These are phyloP conservation scores for Globisporangium solare DNA, from an alignment of 352 stramenopile species.

Conservation along the genomic window DNA sequence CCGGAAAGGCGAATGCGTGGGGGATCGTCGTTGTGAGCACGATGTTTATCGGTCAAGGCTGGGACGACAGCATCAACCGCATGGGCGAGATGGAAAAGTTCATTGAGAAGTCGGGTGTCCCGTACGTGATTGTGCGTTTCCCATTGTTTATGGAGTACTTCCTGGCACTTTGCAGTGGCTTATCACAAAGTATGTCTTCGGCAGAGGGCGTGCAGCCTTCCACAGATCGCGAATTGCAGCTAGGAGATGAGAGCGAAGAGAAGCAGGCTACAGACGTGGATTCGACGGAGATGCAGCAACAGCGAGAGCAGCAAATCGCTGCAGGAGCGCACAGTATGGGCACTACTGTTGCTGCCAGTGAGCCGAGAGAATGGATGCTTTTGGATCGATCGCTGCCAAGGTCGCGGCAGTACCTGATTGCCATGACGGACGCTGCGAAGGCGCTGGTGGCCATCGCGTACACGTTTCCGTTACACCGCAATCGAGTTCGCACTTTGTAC, in stretches of 20 bases:
- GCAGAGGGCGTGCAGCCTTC: no score
- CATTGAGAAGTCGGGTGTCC: slow-evolving; percentile 50
- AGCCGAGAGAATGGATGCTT: slow-evolving; percentile 27
- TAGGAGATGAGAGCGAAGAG: no score
- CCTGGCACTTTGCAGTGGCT: slow-evolving; percentile 28
- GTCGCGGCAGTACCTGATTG: slow-evolving; percentile 47
- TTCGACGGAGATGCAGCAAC: no score
- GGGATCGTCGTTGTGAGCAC: slow-evolving; percentile 71
- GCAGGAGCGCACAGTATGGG: background rate
- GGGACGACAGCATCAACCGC: slow-evolving; percentile 41
- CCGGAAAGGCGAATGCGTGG: slow-evolving; percentile 47
- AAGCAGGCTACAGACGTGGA: no score
- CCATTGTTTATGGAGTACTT: slow-evolving; percentile 85
- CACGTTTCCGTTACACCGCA: slow-evolving; percentile 53
- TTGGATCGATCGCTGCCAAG: slow-evolving; percentile 35
- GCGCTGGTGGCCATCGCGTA: slow-evolving; percentile 40
- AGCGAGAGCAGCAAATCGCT: no score
- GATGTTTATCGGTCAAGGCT: slow-evolving; percentile 37
- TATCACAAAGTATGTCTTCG: no score
- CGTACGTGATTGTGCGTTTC: slow-evolving; percentile 57
- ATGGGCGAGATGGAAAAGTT: slow-evolving; percentile 60
- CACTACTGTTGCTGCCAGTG: slow-evolving; percentile 2
- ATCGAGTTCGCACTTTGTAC: slow-evolving; percentile 39
- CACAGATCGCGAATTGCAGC: no score
- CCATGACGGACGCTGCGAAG: slow-evolving; percentile 50